A percentile compares a stretch with the other conserved stretches of the same genome.
phyloP scores from a whole-genome alignment of 2,329 filamentous ascomycete genomes.

The Cordyceps militaris region DNA sequence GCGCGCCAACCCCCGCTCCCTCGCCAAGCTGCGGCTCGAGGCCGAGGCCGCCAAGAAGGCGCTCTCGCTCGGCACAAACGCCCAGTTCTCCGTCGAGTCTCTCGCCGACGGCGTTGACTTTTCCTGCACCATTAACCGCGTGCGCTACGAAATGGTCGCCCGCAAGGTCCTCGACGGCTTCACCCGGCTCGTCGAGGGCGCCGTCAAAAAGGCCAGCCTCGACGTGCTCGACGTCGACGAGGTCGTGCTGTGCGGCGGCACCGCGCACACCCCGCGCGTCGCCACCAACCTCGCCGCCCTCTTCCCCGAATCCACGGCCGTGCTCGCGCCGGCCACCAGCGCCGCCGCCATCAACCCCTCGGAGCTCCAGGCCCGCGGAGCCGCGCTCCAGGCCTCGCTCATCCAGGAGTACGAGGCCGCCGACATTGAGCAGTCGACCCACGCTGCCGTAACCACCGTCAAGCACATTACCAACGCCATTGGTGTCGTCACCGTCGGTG shows the following conservation, averaged over 20 bases:
- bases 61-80: slow-evolving; percentile 79
- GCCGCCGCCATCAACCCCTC: slow-evolving; percentile 82
- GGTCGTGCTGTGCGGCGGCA: slow-evolving; percentile 87
- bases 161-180: slow-evolving; percentile 85
- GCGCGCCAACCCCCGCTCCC: slow-evolving; percentile 66
- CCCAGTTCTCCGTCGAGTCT: slow-evolving; percentile 88
- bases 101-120: slow-evolving; percentile 87
- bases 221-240: slow-evolving; percentile 92
- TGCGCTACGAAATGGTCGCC: slow-evolving; percentile 84
- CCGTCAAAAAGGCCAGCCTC: slow-evolving; percentile 83
- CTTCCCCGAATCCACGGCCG: slow-evolving; percentile 72
- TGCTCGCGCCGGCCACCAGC: slow-evolving; percentile 78
- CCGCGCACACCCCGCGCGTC: slow-evolving; percentile 88
- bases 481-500: slow-evolving; percentile 65
- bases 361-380: slow-evolving; percentile 80
- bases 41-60: slow-evolving; percentile 88
- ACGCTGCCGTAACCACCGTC: slow-evolving; percentile 89
- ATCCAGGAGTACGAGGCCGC: slow-evolving; percentile 90
- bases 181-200: slow-evolving; percentile 75
- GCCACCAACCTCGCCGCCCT: slow-evolving; percentile 70
- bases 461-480: slow-evolving; percentile 85
- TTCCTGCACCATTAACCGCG: slow-evolving; percentile 82
- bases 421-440: slow-evolving; percentile 92
- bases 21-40: slow-evolving; percentile 91
- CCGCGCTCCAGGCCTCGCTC: slow-evolving; percentile 88